Evolutionary conservation across 768 basidiomycete genomes (phyloP).

Genomic region (Tricholoma hemisulphureum): DNA sequence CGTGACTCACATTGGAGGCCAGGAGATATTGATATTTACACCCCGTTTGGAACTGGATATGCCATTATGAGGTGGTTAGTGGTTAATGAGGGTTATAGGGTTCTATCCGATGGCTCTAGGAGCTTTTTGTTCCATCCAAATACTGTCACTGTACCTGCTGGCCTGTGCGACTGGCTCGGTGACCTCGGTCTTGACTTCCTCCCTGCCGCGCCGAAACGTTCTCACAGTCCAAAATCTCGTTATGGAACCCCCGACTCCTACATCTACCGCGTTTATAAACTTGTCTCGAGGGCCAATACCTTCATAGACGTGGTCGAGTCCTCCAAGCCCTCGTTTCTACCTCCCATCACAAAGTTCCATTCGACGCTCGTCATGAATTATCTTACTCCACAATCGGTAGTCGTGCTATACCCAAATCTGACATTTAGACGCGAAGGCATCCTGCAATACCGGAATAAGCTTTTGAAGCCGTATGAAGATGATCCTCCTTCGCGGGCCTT

Average conservation of each 20-base stretch:
- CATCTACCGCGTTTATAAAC: constrained; percentile 14
- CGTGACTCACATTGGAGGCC: constrained; percentile 12
- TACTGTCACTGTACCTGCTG: not conserved
- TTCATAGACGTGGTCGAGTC: constrained; percentile 15
- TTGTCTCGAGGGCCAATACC: constrained; percentile 1
- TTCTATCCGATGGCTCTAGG: constrained; percentile 9
- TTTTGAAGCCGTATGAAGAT: constrained; percentile 6
- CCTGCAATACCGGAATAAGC: constrained; percentile 4
- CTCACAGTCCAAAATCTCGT: not conserved
- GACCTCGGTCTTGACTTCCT: not conserved
- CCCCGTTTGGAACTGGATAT: constrained; percentile 12
- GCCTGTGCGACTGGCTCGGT: not conserved
- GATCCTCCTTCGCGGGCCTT: not conserved
- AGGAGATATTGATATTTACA: constrained; percentile 12
- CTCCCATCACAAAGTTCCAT: constrained; percentile 13
- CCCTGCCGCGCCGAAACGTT: not conserved
- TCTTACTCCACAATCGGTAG: constrained; percentile 7
- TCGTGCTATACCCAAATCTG: constrained; percentile 8
- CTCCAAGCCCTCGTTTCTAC: constrained; percentile 5
- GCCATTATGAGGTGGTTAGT: constrained; percentile 10
- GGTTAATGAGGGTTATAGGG: constrained; percentile 1
- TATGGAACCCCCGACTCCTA: constrained; percentile 5
- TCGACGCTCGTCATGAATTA: constrained; percentile 17
- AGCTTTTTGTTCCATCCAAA: constrained; percentile 10
- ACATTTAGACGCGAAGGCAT: constrained; percentile 11